Percentiles rank a stretch among this genome's conserved stretches.
Evolutionary conservation across 2,329 filamentous ascomycete species (phyloP).

Genomic region (Cladophialophora chaetospira): DNA sequence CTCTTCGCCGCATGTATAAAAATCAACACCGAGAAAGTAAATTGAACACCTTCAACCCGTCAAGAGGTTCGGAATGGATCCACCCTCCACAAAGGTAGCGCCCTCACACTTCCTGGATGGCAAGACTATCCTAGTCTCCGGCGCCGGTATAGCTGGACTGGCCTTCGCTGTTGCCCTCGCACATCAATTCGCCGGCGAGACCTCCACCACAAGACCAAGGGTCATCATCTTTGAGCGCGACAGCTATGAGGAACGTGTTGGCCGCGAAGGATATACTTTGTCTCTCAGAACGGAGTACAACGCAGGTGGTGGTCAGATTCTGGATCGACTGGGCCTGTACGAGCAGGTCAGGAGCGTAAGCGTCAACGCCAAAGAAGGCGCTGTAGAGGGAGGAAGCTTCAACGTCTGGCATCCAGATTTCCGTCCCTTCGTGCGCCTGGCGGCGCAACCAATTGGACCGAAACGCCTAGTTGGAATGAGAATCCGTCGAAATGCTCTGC

Average conservation of each 20-base stretch:
- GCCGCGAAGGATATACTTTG: conserved; percentile 35
- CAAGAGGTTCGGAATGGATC: too few species aligned
- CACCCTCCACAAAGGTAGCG: background rate
- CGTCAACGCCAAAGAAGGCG: conserved; percentile 16
- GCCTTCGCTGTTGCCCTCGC: conserved; percentile 46
- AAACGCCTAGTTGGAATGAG: conserved; percentile 20
- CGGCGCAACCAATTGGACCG: background rate
- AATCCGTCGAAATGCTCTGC: conserved; percentile 28
- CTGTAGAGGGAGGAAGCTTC: conserved; percentile 19
- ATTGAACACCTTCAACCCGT: too few species aligned
- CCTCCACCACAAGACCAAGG: conserved; percentile 32
- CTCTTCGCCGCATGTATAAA: too few species aligned
- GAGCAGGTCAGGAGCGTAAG: conserved; percentile 27
- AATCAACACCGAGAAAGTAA: too few species aligned
- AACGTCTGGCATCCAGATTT: conserved; percentile 30
- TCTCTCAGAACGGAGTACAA: conserved; percentile 34
- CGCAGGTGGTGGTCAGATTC: conserved; percentile 33
- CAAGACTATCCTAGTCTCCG: conserved; percentile 46
- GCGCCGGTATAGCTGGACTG: conserved; percentile 49
- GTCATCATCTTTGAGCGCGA: conserved; percentile 50
- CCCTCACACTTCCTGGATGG: conserved; percentile 33
- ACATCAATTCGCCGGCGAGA: conserved; percentile 41
- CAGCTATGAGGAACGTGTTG: conserved; percentile 33
- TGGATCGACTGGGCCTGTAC: conserved; percentile 34
- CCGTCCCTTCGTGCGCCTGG: conserved; percentile 5